Conservation (phyloP, 75 land plant genomes). For the Sequoiadendron giganteum region DNA sequence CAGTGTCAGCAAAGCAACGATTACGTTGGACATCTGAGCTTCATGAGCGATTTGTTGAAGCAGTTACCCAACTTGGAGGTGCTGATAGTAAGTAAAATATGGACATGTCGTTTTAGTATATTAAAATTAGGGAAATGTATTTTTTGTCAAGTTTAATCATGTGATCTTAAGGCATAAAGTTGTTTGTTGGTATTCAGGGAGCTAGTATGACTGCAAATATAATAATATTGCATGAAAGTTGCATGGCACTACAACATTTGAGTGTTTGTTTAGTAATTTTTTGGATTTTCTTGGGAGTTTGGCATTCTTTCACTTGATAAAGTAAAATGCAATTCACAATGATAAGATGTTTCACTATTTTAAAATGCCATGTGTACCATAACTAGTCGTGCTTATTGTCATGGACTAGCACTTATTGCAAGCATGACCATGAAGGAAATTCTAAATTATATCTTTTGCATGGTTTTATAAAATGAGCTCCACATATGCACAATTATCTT, state of each 20-base stretch:
- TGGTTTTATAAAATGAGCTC: neutral
- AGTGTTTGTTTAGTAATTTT: neutral
- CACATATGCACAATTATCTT: neutral
- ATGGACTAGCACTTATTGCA: neutral
- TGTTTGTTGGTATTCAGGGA: neutral
- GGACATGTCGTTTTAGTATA: neutral
- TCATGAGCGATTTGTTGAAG: slow-evolving; percentile 57
- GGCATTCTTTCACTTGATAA: neutral
- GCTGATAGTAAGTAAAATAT: slow-evolving; percentile 40
- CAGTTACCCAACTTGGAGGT: slow-evolving; percentile 55
- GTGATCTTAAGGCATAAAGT: neutral
- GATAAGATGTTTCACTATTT: neutral
- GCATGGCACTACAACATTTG: neutral
- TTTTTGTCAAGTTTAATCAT: neutral
- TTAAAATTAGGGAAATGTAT: neutral
- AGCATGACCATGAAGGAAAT: neutral
- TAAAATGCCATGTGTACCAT: neutral
- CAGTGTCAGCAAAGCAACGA: slow-evolving; percentile 43
- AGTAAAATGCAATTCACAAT: neutral
- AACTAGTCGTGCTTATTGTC: neutral
- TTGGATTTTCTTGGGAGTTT: neutral
- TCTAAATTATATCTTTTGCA: neutral
- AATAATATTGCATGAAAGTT: slow-evolving; percentile 7
- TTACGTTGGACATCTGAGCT: slow-evolving; percentile 54
- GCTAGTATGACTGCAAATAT: neutral